Evolutionary conservation across 192 early-diverging fungal genomes (phyloP).

Genomic region (Coemansia sp.): DNA sequence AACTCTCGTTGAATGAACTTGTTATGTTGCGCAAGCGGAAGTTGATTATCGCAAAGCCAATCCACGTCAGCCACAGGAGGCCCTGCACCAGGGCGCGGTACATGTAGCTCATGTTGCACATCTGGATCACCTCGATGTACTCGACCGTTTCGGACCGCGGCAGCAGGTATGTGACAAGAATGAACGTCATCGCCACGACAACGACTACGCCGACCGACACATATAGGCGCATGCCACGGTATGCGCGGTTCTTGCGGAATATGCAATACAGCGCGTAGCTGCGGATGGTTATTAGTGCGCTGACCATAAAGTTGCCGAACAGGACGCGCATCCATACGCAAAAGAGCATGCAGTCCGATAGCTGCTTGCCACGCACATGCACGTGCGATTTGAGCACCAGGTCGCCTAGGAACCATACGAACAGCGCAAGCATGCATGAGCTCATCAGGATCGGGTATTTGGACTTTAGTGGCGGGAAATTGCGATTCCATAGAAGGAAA

Average conservation of each 20-base stretch:
- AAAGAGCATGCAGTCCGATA: conserved; percentile 49
- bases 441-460: conserved; percentile 56
- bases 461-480: conserved; percentile 57
- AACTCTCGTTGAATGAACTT: conserved; percentile 54
- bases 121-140: conserved; percentile 38
- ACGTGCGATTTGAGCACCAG: conserved; percentile 53
- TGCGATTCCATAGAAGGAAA: conserved; percentile 49
- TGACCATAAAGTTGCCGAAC: conserved; percentile 38
- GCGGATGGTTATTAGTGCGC: conserved; percentile 43
- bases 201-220: conserved; percentile 15
- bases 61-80: conserved; percentile 46
- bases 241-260: conserved; percentile 39
- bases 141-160: conserved; percentile 24
- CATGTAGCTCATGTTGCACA: conserved; percentile 50
- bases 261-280: conserved; percentile 55
- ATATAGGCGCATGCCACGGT: conserved; percentile 37
- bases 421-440: conserved; percentile 28
- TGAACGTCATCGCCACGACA: conserved; percentile 20
- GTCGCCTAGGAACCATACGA: conserved; percentile 56
- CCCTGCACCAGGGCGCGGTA: conserved; percentile 48
- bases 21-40: conserved; percentile 53
- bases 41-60: conserved; percentile 40
- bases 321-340: conserved; percentile 51
- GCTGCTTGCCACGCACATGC: conserved; percentile 22
- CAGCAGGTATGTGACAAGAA: conserved; percentile 38